These are phyloP conservation scores for Arachnopeziza araneosa DNA, from an alignment of 2,329 filamentous ascomycete genomes.

Conservation along the genomic window DNA sequence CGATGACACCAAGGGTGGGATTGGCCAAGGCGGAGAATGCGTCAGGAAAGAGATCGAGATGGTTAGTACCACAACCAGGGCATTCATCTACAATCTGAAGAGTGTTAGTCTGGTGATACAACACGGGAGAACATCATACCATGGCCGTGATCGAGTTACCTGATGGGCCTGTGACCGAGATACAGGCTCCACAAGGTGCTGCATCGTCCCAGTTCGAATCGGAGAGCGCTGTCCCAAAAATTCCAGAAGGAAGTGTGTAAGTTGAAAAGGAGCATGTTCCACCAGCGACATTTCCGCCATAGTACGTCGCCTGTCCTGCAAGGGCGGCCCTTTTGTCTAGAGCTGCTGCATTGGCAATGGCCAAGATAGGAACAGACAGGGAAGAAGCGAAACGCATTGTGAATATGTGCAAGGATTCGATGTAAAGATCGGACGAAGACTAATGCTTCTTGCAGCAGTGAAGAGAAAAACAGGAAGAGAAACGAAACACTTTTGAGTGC, in stretches of 20 bases:
- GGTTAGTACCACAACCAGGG: constrained; percentile 46
- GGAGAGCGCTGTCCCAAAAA: constrained; percentile 59
- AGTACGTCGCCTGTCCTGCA: constrained; percentile 44
- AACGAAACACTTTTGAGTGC: neutral
- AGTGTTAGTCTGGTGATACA: neutral
- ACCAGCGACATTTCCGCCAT: constrained; percentile 50
- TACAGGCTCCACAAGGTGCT: constrained; percentile 55
- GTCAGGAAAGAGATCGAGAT: constrained; percentile 49
- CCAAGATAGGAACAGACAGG: constrained; percentile 15
- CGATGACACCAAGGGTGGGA: constrained; percentile 41
- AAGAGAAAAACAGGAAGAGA: constrained; percentile 8
- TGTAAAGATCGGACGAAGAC: constrained; percentile 24
- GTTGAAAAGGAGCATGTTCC: constrained; percentile 59
- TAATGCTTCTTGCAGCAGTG: constrained; percentile 14
- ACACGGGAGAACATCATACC: constrained; percentile 36
- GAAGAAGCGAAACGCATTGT: constrained; percentile 24
- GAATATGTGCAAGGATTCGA: constrained; percentile 7
- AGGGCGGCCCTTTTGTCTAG: constrained; percentile 19
- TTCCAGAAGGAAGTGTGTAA: constrained; percentile 53
- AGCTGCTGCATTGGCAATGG: constrained; percentile 25
- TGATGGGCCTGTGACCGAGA: constrained; percentile 51
- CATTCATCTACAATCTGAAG: constrained; percentile 50
- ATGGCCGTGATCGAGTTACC: constrained; percentile 58
- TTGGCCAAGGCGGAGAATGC: constrained; percentile 44
- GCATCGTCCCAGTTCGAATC: constrained; percentile 50